phyloP scores from a whole-genome alignment of 345 rosid genomes.

The Gossypium anomalum region DNA sequence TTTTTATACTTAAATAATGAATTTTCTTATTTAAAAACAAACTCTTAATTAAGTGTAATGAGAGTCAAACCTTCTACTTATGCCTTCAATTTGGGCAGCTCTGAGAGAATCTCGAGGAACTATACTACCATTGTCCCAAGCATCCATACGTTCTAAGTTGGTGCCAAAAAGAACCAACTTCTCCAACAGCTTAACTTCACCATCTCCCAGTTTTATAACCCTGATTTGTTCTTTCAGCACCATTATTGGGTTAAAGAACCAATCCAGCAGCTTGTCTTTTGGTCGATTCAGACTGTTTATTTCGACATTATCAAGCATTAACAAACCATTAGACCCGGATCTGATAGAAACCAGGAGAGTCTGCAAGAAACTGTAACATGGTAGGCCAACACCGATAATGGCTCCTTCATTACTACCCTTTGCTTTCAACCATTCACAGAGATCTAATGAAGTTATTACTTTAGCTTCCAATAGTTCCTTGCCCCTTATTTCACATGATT shows the following conservation, averaged over 20 bases:
- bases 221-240: constrained; percentile 69
- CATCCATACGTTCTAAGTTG: constrained; percentile 41
- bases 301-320: constrained; percentile 58
- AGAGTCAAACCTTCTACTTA: constrained; percentile 67
- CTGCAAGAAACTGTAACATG: constrained; percentile 54
- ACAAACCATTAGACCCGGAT: constrained; percentile 56
- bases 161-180: constrained; percentile 60
- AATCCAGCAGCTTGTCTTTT: constrained; percentile 64
- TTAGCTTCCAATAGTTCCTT: constrained; percentile 55
- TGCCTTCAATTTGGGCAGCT: constrained; percentile 75
- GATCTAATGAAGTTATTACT: constrained; percentile 44
- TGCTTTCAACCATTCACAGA: constrained; percentile 50
- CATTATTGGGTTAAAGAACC: constrained; percentile 69
- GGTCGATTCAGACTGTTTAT: constrained; percentile 63
- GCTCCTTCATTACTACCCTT: constrained; percentile 44
- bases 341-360: constrained; percentile 53
- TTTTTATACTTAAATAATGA: too few species aligned
- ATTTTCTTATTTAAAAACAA: too few species aligned
- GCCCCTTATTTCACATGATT: constrained; percentile 55
- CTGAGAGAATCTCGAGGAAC: constrained; percentile 52
- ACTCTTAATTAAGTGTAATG: neutral
- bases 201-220: constrained; percentile 50
- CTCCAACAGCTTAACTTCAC: constrained; percentile 59
- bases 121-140: constrained; percentile 49
- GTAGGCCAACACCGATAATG: constrained; percentile 51